These are phyloP conservation scores for Candida qinlingensis DNA, from an alignment of 805 yeast genomes.

Conservation along the genomic window DNA sequence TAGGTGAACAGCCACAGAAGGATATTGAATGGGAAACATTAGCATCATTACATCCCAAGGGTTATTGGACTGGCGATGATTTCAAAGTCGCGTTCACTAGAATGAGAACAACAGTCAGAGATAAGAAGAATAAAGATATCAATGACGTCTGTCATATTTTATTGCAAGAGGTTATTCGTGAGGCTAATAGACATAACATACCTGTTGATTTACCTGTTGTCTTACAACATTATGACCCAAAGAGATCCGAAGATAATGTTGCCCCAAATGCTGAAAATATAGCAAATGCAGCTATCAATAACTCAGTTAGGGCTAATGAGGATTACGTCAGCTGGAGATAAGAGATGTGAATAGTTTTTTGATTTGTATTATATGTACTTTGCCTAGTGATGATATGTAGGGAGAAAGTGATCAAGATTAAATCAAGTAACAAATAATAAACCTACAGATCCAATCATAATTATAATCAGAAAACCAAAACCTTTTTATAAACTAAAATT, in stretches of 20 bases:
- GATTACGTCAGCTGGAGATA: conserved; percentile 9
- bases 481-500: conserved; percentile 2
- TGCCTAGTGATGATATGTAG: too few species aligned
- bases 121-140: conserved; percentile 35
- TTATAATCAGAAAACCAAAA: background rate
- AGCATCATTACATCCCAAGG: conserved; percentile 40
- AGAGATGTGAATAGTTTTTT: background rate
- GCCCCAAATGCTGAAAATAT: conserved; percentile 7
- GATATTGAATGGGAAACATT: conserved; percentile 52
- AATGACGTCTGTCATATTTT: conserved; percentile 29
- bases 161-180: conserved; percentile 19
- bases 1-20: conserved; percentile 36
- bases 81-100: conserved; percentile 56
- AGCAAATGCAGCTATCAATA: conserved; percentile 17
- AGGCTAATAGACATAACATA: conserved; percentile 14
- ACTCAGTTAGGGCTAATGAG: conserved; percentile 6
- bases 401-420: too few species aligned
- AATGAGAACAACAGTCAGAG: conserved; percentile 48
- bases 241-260: background rate
- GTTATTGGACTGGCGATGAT: conserved; percentile 56
- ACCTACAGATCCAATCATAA: background rate
- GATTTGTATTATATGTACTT: background rate
- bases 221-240: conserved; percentile 11
- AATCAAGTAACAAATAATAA: too few species aligned
- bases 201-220: conserved; percentile 21